Evolutionary conservation across 805 yeast genomes (phyloP).

Genomic region (Saturnispora sanitii): DNA sequence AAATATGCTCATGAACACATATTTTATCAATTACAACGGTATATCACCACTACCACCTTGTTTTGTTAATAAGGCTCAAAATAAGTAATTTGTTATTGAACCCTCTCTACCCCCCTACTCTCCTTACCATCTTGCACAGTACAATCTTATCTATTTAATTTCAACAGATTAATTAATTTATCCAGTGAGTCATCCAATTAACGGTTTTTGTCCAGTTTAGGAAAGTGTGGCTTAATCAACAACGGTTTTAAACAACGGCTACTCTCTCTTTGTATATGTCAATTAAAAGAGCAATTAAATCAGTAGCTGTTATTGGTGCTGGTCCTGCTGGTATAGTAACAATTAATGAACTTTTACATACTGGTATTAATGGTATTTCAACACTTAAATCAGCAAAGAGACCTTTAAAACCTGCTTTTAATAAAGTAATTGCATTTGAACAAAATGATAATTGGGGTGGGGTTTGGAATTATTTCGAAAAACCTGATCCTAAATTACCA

Average conservation of each 20-base stretch:
- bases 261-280: conserved; percentile 1
- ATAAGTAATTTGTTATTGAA: too few species aligned
- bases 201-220: too few species aligned
- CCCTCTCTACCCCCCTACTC: too few species aligned
- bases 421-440: conserved; percentile 31
- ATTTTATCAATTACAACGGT: background rate
- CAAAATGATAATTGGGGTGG: conserved; percentile 33
- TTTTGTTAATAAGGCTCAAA: too few species aligned
- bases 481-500: conserved; percentile 19
- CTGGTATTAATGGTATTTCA: conserved; percentile 23
- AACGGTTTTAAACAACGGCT: background rate
- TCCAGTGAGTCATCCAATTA: too few species aligned
- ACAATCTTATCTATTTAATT: too few species aligned
- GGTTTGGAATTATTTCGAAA: conserved; percentile 25
- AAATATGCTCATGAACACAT: background rate
- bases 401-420: conserved; percentile 23
- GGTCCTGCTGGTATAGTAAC: conserved; percentile 34
- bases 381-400: conserved; percentile 5
- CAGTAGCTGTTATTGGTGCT: conserved; percentile 32
- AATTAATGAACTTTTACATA: conserved; percentile 26
- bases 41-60: background rate
- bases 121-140: too few species aligned
- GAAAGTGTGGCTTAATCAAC: background rate
- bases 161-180: too few species aligned
- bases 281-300: conserved; percentile 7